Evolutionary conservation across 1,284 basidiomycete genomes (phyloP), one percentile per base, ranked within the genome.

Genomic region (Irpex sp.): DNA sequence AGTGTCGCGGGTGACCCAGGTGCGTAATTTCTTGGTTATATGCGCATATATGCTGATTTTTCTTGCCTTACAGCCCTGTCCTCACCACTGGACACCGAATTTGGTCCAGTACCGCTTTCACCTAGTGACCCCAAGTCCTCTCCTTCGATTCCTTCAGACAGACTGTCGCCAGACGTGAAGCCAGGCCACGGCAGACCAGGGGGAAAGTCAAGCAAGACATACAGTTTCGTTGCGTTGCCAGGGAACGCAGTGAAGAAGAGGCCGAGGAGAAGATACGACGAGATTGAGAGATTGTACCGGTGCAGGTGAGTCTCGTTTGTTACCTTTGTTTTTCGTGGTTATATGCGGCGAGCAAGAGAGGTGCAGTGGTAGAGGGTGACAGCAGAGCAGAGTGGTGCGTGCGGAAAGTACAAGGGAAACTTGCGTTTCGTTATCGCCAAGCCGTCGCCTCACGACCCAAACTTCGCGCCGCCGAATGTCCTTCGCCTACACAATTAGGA

Each of bases 231-330:
- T 49, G 82, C 88, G 35, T 78, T 92, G 13, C 89, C 89, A 5
- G 92, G 92, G 19, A 92, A 92, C 69, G 79, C 86, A 35, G 83
- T 93, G 63, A 90, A 88, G 75, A 94, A 94, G 77, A 85, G 93
- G 57, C 92, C 93, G 17, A 82, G 93, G 17, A 80, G 93, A 67
- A 82, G 92, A 60, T 94, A 92, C 75, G 93, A 95, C 72, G 93
- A 95, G 81, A 95, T 96, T 65, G 94, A 96, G 77, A 84, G 94
- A n/a, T 78, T 95, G 54, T 96, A 96, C 75, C 83, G 86, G 63
- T 96, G 94, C 79, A 73, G 68, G 73, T 73, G 66, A 66, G 72
- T 66, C 26, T 58, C 58, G 39, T 26, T 37, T 57, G 59, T 50
- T 13, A 31, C 31, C 50, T 17, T 43, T 47, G n/a, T 37, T 55